Evolutionary conservation across 768 basidiomycete genomes (phyloP), one percentile per base, ranked within the genome.

Genomic region (Chlorophyllum brunneum): DNA sequence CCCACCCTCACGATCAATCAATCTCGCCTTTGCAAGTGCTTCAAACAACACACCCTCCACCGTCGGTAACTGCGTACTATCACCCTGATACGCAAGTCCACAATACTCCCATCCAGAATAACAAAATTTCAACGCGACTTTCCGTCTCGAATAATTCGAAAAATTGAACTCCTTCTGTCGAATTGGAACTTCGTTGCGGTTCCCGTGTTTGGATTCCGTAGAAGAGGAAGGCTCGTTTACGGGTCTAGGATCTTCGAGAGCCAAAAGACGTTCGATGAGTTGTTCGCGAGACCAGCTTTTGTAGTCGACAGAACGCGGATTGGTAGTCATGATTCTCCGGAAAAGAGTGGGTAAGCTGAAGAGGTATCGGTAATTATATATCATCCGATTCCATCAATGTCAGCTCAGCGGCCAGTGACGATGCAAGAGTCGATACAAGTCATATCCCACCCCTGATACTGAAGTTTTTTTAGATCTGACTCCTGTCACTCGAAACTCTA

Each of bases 81-180:
- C 76, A 31, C 71, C 63, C 65, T 98, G 97, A 63, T 81, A 83
- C 0, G 94, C 92, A 37, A 99, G 78, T 10, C 95, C 97, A 50
- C 86, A 84, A 64, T 95, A 98, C 23, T 90, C 87, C 82, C 85
- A 88, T 11, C 95, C 95, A 38, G 91, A 82, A 62, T 98, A 99
- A 63, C 83, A 87, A 64, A 98, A 92, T 62, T 91, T 88, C 48
- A 99, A 74, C 1, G 97, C 97, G 55, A 99, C 92, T 70, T 98
- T 98, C 47, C 90, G 86, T 31, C 77, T 76, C 5, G 90, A 80
- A 62, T 92, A 78, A 4, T 78, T 70, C 18, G 78, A 65, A 66
- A 92, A 90, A 54, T 83, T 68, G 64, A 92, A 91, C 46, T 61
- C 53, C 53, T 63, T 54, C 64, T 11, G 59, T 27, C 15, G 34